Evolutionary conservation across 495 filamentous ascomycete genomes (phyloP), one percentile per base, ranked within the genome.

Genomic region (Trichoderma orchidacearum): DNA sequence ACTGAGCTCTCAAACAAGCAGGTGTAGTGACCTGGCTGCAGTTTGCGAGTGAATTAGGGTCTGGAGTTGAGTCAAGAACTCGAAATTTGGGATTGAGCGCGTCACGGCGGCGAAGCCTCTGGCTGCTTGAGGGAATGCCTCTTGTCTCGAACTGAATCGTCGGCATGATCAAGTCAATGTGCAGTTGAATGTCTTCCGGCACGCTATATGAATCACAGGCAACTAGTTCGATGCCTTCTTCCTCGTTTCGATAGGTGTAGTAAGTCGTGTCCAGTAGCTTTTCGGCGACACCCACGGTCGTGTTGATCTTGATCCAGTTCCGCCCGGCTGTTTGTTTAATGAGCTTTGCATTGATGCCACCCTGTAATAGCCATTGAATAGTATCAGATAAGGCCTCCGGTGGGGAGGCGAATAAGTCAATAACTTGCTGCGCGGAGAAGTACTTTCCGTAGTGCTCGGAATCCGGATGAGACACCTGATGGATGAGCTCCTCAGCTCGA

Each of bases 231-330:
- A 72, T 69, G 3, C 68, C 72, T 30, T 64, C 70, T 15, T 35
- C 32, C 13, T 61, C 56, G 58, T 83, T 75, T 56, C 74, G 64
- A 62, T 83, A 80, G 29, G 75, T 58, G 53, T 75, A 71, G 61
- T 81, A 85, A 36, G 77, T 65, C 1, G 81, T 74, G 56, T 72
- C 66, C 31, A 85, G 73, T 1, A 85, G 67, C 5, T 60, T 60
- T 58, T 84, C 80, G 0, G 73, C 73, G 60, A 83, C 80, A 23
- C 67, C 66, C 9, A 70, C 61, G 0, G 68, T 76, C 11, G 77
- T 75, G 60, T 80, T 69, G 56, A 84, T 78, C 9, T 72, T 65
- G 30, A 81, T 60, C 63, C 72, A 77, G 56, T 63, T 68, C 17
- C 68, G 62, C 27, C 75, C 77, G 30, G 71, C 65, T 0, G 78